Base-by-base conservation (phyloP, 2,329 filamentous ascomycete genomes). In the Diplodia seriata region DNA sequence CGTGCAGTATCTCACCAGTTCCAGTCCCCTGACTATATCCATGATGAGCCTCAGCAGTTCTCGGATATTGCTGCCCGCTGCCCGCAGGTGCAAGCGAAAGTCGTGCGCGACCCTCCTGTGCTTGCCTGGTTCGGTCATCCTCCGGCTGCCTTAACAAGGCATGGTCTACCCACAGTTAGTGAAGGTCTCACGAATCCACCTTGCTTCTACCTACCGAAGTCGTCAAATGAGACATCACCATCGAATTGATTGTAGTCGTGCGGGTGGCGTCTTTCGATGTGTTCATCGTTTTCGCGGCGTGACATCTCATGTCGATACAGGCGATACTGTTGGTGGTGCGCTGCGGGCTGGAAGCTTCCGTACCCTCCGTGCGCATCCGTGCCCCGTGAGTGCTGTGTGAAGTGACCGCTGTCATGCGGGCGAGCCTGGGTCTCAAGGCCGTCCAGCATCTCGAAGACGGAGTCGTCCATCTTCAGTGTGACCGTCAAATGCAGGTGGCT, bases 21-120 rank as follows among this genome's bases (percentile, higher is more conserved):
- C 47, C 38, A 12, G 43, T 11, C 1, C 12, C 26, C 4, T 5
- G 18, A 29, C 11, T 15, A 18, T 33, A 20, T 31, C 40, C 40
- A 33, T 49, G 26, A 49, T 31, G n/a, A 2, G 2, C 7, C 6
- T 23, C 29, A 9, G 2, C 4, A 7, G 59, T 20, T 6, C 20
- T 47, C 12, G n/a, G 14, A 2, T 23, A 26, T 18, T 50, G 43
- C n/a, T 63, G 47, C 12, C 43, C 23, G 59, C 15, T 49, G 6
- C 4, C 23, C 15, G 54, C 31, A 23, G 75, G 76, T 1, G 72
- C 74, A 31, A 82, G 67, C 5, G 80, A 80, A n/a, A 82, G 72
- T 40, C 80, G 73, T 20, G 76, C 76, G 49, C 70, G 72, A 9
- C 78, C 77, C 57, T 74, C 71, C 11, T 70, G 72, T 12, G 79